A percentile compares a stretch with the other conserved stretches of the same genome.
Conservation (phyloP, 805 yeast genomes). For the Nakazawaea peltata region DNA sequence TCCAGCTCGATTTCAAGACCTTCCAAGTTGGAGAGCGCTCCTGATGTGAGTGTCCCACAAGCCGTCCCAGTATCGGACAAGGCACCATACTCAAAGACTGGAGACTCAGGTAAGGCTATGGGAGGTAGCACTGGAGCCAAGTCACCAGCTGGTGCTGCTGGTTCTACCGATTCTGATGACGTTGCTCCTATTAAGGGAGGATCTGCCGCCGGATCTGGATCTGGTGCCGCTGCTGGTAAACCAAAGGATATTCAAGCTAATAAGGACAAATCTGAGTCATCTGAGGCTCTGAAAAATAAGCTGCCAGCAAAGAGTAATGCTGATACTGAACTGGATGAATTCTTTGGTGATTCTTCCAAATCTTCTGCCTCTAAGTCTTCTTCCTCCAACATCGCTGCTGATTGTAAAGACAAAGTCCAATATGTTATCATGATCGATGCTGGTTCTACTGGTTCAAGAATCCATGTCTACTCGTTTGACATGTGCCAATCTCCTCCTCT, state of each 20-base stretch:
- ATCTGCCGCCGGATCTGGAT: conserved; percentile 9
- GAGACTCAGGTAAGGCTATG: too few species aligned
- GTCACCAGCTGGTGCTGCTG: conserved; percentile 1
- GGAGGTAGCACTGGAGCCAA: too few species aligned
- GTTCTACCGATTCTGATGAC: conserved; percentile 11
- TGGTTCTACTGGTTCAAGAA: conserved; percentile 95
- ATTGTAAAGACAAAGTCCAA: conserved; percentile 37
- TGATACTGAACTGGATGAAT: conserved; percentile 7
- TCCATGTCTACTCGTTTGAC: conserved; percentile 89
- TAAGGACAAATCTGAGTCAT: conserved; percentile 8
- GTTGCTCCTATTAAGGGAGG: conserved; percentile 16
- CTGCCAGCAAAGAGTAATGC: conserved; percentile 16
- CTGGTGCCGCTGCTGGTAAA: background rate
- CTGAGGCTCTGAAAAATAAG: conserved; percentile 9
- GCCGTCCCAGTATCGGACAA: conserved; percentile 11
- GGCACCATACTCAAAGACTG: conserved; percentile 14
- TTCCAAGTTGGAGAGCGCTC: conserved; percentile 4
- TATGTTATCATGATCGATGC: conserved; percentile 95
- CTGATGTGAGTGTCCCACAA: conserved; percentile 4
- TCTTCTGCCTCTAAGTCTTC: background rate
- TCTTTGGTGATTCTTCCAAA: background rate
- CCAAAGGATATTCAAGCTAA: conserved; percentile 6
- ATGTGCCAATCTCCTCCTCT: conserved; percentile 80
- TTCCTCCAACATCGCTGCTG: conserved; percentile 10
- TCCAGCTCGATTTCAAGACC: conserved; percentile 23